Conservation (phyloP, 257 asterid genomes). For the Fraxinus cuspidata region DNA sequence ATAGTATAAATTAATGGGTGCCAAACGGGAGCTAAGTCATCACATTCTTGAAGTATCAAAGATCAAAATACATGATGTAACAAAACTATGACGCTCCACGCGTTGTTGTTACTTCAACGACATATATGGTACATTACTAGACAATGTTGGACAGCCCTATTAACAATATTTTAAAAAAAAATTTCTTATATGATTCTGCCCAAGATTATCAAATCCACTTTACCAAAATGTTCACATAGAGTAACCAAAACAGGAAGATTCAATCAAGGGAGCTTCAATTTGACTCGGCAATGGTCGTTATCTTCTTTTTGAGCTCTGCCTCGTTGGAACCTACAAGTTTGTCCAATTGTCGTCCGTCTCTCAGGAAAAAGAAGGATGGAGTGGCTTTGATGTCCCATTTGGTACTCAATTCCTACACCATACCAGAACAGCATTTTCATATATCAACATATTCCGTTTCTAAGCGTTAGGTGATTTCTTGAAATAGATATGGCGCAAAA, state of each 20-base stretch:
- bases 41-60: neutral
- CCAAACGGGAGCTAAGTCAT: neutral
- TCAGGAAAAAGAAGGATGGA: slow-evolving; percentile 63
- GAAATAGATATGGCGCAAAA: no score
- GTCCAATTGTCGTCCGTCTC: slow-evolving; percentile 59
- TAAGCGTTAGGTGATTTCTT: neutral
- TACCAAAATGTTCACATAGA: slow-evolving; percentile 8
- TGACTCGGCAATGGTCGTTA: slow-evolving; percentile 32
- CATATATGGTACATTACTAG: neutral
- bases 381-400: slow-evolving; percentile 72
- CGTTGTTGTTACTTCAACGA: no score
- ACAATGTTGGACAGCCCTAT: neutral
- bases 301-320: slow-evolving; percentile 53
- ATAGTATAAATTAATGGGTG: no score
- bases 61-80: neutral
- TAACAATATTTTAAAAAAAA: neutral
- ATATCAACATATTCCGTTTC: neutral
- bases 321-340: slow-evolving; percentile 58
- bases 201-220: neutral
- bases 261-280: slow-evolving; percentile 21
- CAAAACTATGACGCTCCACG: neutral
- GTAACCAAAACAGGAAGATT: slow-evolving; percentile 23
- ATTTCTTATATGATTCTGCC: neutral
- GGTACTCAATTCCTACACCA: slow-evolving; percentile 57
- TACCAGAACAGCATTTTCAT: neutral